Evolutionary conservation across 2,329 filamentous ascomycete genomes (phyloP), one percentile per base, ranked within the genome.

Genomic region (Diaporthe sp.): DNA sequence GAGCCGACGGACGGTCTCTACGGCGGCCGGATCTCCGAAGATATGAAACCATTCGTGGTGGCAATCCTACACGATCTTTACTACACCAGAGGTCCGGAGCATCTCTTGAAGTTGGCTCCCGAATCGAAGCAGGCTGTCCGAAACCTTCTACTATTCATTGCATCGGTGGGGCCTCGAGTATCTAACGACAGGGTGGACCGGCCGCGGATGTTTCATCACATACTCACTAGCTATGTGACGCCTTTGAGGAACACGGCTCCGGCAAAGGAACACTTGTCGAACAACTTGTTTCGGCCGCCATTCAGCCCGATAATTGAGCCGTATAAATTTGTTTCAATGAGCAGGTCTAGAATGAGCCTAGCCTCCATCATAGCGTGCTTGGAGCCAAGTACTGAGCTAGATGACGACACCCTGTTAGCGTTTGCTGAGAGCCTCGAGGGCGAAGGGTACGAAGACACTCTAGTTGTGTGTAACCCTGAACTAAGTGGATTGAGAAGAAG

Each of bases 291-390:
- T 1, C 37, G 12, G n/a, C 51, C 7, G 5, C 25, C 51, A 31
- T 31, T 7, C 6, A 9, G 5, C 7, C 9, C 57, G 9, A 22
- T 39, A 4, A 42, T 17, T 25, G 22, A 25, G 5, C 1, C 25
- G 2, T 15, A 42, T 4, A 22, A 42, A 10, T 9, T 3, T 22
- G 17, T 22, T 2, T 34, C 15, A 8, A 17, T 17, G 28, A 2
- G 1, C 5, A 0, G 4, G 9, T 17, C 17, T 28, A 7, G 22
- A 37, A 1, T 0, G 0, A 8, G 13, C 22, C 10, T 59, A 0
- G 4, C 22, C 13, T 7, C 4, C 9, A 3, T 25, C 4, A 4
- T 59, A 0, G 57, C 12, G 12, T 13, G 2, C 10, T 17, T 42
- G 10, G 42, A 42, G 6, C 34, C 57, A 17, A 59, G 57, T 6